Evolutionary conservation across 1,139 yeast genomes (phyloP), one percentile per base, ranked within the genome.

Genomic region (Saccharomycopsis hybrid): DNA sequence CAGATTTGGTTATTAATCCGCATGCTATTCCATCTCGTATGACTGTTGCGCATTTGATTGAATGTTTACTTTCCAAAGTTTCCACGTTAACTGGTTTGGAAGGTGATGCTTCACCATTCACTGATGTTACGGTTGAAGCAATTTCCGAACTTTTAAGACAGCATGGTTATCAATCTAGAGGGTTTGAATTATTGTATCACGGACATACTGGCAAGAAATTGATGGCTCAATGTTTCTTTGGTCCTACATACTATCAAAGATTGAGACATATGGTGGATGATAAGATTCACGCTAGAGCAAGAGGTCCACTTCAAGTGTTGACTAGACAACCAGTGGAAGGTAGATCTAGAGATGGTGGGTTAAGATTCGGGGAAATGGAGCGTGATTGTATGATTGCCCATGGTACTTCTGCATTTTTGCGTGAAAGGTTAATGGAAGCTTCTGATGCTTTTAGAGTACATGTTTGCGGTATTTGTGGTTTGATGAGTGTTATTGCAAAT

Each of bases 321-420:
- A 92, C 99, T 4, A 85, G 98, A 71, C 99, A 92, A 68, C 99
- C 99, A 5, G 97, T 92, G 53, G 99, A 94, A 70, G 99, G 99
- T 82, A 82, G 98, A 71, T 90, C 97, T 28, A 81, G 98, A 72
- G 98, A 92, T 70, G 99, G 99, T 80, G 99, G 99, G 60, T 76
- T 92, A 67, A 89, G 99, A 71, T 94, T 92, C 78, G 99, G 99
- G 65, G 99, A 92, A 72, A 92, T 92, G 99, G 99, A 92, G 71
- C 88, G 98, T 75, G 98, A 94, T 76, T 92, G 98, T 85, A 92
- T 94, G 96, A 92, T 92, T 76, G 98, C 98, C 3, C 97, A 92
- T 67, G 98, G 98, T 66, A 97, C 97, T 2, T 97, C 98, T 1
- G 95, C 97, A 5, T 92, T 92, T 74, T 77, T 92, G 70, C 88